Evolutionary conservation across 768 basidiomycete species (phyloP), one percentile per base, ranked within the genome.

Genomic region (Trametes cingulata): DNA sequence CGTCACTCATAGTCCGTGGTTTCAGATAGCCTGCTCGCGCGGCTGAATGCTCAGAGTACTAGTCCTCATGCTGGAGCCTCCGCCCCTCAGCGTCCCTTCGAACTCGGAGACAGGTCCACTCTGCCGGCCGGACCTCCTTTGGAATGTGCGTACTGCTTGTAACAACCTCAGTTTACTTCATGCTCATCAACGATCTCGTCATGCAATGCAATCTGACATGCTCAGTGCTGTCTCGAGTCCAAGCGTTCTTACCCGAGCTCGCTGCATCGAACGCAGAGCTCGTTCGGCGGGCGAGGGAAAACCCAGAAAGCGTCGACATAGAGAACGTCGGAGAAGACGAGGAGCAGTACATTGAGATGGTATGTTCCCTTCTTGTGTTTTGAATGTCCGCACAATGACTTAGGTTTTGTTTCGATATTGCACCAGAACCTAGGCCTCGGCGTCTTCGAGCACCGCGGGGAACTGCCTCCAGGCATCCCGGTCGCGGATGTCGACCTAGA

Each of bases 281-380:
- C 17, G 66, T 77, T 3, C 75, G 78, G 57, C 76, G 76, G n/a
- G 75, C 74, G 10, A 71, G 78, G 39, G 69, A 72, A 40, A 78
- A 85, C 59, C 86, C 85, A 1, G 67, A 70, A 17, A 86, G 83
- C 64, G 74, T 90, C n/a, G 83, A 90, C 66, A 88, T 91, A 40
- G 90, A 91, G 70, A 78, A 86, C 57, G 65, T 90, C 22, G 73
- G 75, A 7, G 76, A 74, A 20, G 74, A 74, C n/a, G 76, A 75
- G 51, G 77, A 76, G 1, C 78, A 72, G 58, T 83, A 87, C 68
- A 85, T 90, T 64, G 82, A 89, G 70, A 88, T 29, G 50, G 52
- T 56, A 39, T 25, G 63, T 33, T 36, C n/a, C 22, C 51, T 10
- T 10, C 13, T 24, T 39, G n/a, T 27, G 5, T 27, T 19, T 29